phyloP scores from a whole-genome alignment of 2,329 filamentous ascomycete species.

The Ascochyta clinopodiicola region DNA sequence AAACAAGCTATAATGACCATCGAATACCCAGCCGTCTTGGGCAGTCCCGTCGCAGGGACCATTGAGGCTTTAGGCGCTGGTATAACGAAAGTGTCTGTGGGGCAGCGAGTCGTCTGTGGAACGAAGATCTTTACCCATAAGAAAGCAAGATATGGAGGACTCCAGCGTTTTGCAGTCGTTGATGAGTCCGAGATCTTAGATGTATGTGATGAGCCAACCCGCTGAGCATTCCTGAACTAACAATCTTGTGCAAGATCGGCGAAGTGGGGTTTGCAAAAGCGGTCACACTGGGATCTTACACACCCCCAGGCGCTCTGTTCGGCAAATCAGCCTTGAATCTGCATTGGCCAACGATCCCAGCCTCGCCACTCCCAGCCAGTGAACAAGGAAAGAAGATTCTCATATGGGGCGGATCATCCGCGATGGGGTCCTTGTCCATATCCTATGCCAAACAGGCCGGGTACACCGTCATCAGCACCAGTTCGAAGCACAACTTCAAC shows the following conservation, averaged over 20 bases:
- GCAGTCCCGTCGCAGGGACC: conserved; percentile 35
- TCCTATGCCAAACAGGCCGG: conserved; percentile 34
- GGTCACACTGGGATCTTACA: conserved; percentile 34
- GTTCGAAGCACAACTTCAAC: conserved; percentile 29
- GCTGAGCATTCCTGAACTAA: not conserved
- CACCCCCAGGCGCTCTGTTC: conserved; percentile 32
- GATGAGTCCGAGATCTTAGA: conserved; percentile 18
- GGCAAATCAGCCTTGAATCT: conserved; percentile 14
- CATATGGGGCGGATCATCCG: conserved; percentile 56
- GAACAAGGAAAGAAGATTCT: conserved; percentile 46
- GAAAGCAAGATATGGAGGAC: conserved; percentile 28
- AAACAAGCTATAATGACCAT: conserved; percentile 25
- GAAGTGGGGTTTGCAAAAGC: conserved; percentile 27
- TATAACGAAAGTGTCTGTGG: conserved; percentile 37
- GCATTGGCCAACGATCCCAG: conserved; percentile 24
- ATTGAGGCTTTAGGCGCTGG: conserved; percentile 43
- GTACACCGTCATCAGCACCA: conserved; percentile 32
- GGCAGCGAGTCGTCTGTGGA: conserved; percentile 42
- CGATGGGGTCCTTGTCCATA: conserved; percentile 40
- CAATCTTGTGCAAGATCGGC: conserved; percentile 21
- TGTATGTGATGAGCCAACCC: not conserved
- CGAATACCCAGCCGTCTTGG: conserved; percentile 38
- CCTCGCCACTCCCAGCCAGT: conserved; percentile 18
- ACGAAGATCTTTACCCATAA: conserved; percentile 29
- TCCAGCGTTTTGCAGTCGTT: conserved; percentile 26